These are phyloP conservation scores for Colletotrichum tofieldiae DNA, from an alignment of 2,329 filamentous ascomycete species.

Conservation along the genomic window DNA sequence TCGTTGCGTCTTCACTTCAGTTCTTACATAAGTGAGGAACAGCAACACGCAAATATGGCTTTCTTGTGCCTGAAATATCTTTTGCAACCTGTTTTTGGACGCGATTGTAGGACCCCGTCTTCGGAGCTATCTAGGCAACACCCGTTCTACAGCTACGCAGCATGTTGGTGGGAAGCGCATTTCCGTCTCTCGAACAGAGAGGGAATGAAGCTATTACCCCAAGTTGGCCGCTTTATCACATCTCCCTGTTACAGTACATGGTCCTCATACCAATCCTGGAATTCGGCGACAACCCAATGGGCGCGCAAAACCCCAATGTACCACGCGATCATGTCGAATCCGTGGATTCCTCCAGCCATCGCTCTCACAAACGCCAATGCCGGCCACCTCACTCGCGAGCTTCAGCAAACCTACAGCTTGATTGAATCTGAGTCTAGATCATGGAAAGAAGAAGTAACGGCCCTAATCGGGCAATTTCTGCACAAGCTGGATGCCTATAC, in stretches of 20 bases:
- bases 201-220: constrained; percentile 28
- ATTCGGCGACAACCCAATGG: not conserved
- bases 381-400: constrained; percentile 1
- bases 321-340: not conserved
- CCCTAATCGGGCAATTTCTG: not conserved
- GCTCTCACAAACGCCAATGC: constrained; percentile 12
- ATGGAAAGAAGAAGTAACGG: not conserved
- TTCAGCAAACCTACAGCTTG: not conserved
- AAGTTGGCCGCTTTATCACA: constrained; percentile 24
- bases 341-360: constrained; percentile 5
- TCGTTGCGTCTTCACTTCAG: constrained; percentile 36
- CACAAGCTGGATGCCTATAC: not conserved
- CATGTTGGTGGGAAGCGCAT: constrained; percentile 39
- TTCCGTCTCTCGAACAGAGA: constrained; percentile 34
- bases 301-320: not conserved
- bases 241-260: constrained; percentile 44
- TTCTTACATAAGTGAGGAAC: constrained; percentile 29
- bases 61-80: constrained; percentile 46
- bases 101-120: not conserved
- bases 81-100: constrained; percentile 14
- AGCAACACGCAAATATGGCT: constrained; percentile 44
- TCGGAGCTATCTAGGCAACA: not conserved
- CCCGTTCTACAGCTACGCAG: constrained; percentile 45
- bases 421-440: not conserved
- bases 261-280: constrained; percentile 35